phyloP scores from a whole-genome alignment of 768 basidiomycete genomes.

The Auricularia sp. region DNA sequence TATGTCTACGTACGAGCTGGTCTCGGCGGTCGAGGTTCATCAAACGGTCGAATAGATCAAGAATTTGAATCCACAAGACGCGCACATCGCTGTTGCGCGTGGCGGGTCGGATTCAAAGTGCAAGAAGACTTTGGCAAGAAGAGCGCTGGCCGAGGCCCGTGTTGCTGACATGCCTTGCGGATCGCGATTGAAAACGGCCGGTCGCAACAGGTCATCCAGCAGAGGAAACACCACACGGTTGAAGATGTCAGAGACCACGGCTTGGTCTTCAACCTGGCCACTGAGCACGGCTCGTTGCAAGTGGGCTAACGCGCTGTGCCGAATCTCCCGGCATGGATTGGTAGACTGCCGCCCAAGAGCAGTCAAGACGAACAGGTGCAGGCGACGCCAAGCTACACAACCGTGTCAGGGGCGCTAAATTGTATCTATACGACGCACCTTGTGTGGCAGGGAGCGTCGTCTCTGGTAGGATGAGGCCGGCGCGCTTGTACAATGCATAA shows the following conservation, averaged over 20 bases:
- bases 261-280: constrained; percentile 53
- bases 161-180: constrained; percentile 87
- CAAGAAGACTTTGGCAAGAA: constrained; percentile 93
- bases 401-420: background rate
- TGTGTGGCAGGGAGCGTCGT: constrained; percentile 17
- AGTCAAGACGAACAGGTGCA: constrained; percentile 63
- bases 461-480: constrained; percentile 48
- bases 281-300: constrained; percentile 80
- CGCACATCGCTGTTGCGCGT: constrained; percentile 51
- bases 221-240: constrained; percentile 85
- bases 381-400: constrained; percentile 62
- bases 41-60: constrained; percentile 81
- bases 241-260: constrained; percentile 74
- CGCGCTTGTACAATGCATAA: constrained; percentile 57
- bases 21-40: constrained; percentile 81
- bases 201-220: constrained; percentile 81
- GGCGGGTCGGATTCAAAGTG: constrained; percentile 76
- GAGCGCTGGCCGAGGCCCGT: constrained; percentile 73
- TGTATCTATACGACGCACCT: constrained; percentile 19
- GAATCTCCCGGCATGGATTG: constrained; percentile 74
- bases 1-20: constrained; percentile 57
- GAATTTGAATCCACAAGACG: constrained; percentile 77
- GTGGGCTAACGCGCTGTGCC: constrained; percentile 68
- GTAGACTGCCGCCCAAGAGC: constrained; percentile 73
- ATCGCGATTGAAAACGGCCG: constrained; percentile 68